Evolutionary conservation across 768 basidiomycete genomes (phyloP), one percentile per base, ranked within the genome.

Genomic region (Mycena vulgaris): DNA sequence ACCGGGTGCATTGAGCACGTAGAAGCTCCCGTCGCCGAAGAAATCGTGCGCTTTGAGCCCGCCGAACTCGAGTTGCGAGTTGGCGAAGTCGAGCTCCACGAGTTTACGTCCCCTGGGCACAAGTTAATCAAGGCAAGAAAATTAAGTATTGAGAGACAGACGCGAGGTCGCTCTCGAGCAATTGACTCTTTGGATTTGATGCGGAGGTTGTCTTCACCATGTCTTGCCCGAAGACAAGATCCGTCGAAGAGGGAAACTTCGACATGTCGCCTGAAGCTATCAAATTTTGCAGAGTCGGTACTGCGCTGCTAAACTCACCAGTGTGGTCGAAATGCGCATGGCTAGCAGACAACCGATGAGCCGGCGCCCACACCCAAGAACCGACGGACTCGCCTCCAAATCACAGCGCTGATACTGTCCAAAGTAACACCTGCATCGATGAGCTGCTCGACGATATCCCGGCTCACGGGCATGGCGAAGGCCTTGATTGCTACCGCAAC

Each of bases 11-110:
- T 75, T 66, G n/a, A 77, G 65, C 10, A 77, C 21, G 48, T 76
- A 77, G 45, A 77, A 66, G 45, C 76, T 77, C 1, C 75, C 76
- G 37, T 77, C 76, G 7, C 72, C 74, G 30, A 77, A 77, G 59
- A 63, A 77, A 37, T 77, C 75, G 45, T 68, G 42, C 0, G 75
- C 72, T 28, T 53, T 62, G 63, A 73, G 59, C 1, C 66, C 76
- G 4, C 74, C 72, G 40, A 77, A 63, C 23, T 69, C 55, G 35
- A 77, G 60, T 6, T 63, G 40, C 19, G 65, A 72, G 14, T 45
- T 52, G 7, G 61, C 64, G 59, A 71, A 75, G 16, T 49, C 37
- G 35, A 77, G 5, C 19, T 52, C 57, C 19, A 67, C 64, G 42
- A 75, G 61, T 45, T 66, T 67, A 4, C 68, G 73, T n/a, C 74